Percentiles rank a stretch among this genome's conserved stretches.
Evolutionary conservation across 371 early-diverging fungal genomes (phyloP).

Genomic region (Parasitella parasitica): DNA sequence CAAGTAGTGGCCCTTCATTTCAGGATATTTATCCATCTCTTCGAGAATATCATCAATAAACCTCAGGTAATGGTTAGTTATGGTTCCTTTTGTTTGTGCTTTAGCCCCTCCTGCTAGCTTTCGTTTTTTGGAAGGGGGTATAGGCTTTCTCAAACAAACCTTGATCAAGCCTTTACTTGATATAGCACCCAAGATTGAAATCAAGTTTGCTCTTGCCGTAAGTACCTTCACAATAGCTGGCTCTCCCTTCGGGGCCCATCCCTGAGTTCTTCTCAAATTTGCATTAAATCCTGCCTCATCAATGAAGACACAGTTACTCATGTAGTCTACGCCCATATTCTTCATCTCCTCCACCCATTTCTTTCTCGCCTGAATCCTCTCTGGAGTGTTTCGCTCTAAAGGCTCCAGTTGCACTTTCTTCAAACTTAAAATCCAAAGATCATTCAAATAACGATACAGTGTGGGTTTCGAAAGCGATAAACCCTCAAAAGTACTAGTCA

Average conservation of each 20-base stretch:
- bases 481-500: too few species aligned
- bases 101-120: conserved; percentile 15
- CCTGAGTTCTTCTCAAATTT: conserved; percentile 3
- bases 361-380: conserved; percentile 10
- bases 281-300: not conserved
- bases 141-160: conserved; percentile 15
- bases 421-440: conserved; percentile 2
- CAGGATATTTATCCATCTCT: conserved; percentile 15
- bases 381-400: conserved; percentile 4
- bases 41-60: conserved; percentile 16
- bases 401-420: conserved; percentile 4
- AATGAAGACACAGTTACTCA: conserved; percentile 5
- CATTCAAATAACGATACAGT: conserved; percentile 9
- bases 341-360: not conserved
- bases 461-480: too few species aligned
- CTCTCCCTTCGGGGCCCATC: not conserved
- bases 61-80: conserved; percentile 13
- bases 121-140: conserved; percentile 19
- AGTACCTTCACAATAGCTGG: not conserved
- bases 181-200: conserved; percentile 8
- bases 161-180: conserved; percentile 10
- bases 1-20: too few species aligned
- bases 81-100: conserved; percentile 14
- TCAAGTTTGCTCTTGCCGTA: conserved; percentile 1
- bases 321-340: conserved; percentile 4